Conservation (phyloP, 192 early-diverging fungal genomes). For the Rhizophlyctis rosea region DNA sequence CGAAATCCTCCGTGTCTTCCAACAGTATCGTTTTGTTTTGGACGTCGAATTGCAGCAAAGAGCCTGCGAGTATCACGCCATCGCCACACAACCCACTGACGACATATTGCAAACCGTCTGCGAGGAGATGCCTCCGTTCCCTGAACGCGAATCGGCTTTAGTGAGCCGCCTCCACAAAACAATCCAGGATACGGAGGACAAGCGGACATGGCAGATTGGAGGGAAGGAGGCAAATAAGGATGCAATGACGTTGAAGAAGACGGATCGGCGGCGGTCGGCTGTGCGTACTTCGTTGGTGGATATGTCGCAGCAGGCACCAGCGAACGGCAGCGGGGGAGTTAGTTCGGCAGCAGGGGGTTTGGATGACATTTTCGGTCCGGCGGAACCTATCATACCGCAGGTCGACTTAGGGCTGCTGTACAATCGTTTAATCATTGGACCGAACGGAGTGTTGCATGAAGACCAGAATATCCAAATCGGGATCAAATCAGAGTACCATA, state of each 20-base stretch:
- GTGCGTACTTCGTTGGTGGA: neutral
- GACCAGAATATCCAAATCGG: slow-evolving; percentile 86
- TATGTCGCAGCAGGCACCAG: neutral
- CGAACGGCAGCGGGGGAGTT: neutral
- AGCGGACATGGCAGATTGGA: slow-evolving; percentile 91
- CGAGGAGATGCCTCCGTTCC: slow-evolving; percentile 99
- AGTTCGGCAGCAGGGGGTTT: neutral
- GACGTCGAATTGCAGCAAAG: slow-evolving; percentile 97
- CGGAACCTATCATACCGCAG: neutral
- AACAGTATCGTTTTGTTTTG: slow-evolving; percentile 81
- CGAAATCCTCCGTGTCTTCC: slow-evolving; percentile 79
- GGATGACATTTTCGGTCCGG: slow-evolving; percentile 13
- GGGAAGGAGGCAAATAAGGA: slow-evolving; percentile 53
- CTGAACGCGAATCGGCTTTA: slow-evolving; percentile 88
- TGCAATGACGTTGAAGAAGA: slow-evolving; percentile 20
- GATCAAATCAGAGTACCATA: slow-evolving; percentile 91
- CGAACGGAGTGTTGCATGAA: slow-evolving; percentile 83
- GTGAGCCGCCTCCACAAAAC: slow-evolving; percentile 79
- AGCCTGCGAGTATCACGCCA: slow-evolving; percentile 91
- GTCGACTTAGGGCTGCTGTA: neutral
- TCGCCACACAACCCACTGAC: slow-evolving; percentile 79
- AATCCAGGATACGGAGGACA: slow-evolving; percentile 89
- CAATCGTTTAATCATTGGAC: slow-evolving; percentile 12
- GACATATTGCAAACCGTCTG: slow-evolving; percentile 88
- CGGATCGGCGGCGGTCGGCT: slow-evolving; percentile 31